Conservation (phyloP, 441 rosid species). For the Syzygium malaccense region DNA sequence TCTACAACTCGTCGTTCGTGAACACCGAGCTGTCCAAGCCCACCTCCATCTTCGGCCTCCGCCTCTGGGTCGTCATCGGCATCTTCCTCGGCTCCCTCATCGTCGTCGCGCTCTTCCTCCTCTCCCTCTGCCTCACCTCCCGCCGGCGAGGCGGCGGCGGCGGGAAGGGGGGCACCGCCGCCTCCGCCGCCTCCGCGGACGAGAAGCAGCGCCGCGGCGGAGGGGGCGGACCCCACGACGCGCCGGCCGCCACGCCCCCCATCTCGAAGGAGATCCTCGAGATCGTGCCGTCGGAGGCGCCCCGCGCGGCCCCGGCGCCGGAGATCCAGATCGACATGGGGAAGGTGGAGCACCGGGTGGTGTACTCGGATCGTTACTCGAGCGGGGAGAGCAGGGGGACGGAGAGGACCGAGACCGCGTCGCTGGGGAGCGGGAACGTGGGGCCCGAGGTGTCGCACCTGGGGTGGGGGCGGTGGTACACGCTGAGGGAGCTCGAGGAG, state of each 20-base stretch:
- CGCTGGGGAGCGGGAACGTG: conserved; percentile 63
- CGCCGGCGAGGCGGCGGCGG: conserved; percentile 41
- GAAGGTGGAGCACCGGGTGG: conserved; percentile 75
- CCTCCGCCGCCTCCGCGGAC: no score
- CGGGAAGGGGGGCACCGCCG: conserved; percentile 2
- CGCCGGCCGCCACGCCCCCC: conserved; percentile 40
- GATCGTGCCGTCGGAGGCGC: conserved; percentile 38
- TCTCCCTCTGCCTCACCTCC: conserved; percentile 83
- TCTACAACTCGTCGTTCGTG: conserved; percentile 69
- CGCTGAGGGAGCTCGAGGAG: conserved; percentile 77
- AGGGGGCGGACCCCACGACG: neutral
- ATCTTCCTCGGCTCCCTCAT: conserved; percentile 75
- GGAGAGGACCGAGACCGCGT: conserved; percentile 62
- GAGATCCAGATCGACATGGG: conserved; percentile 82
- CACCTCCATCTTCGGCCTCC: conserved; percentile 86
- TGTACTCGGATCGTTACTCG: conserved; percentile 59
- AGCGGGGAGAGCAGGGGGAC: conserved; percentile 85
- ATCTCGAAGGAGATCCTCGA: conserved; percentile 84
- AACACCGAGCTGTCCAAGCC: conserved; percentile 77
- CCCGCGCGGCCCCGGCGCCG: conserved; percentile 27
- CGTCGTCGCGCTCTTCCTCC: conserved; percentile 66
- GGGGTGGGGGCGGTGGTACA: conserved; percentile 97
- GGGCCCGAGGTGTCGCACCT: conserved; percentile 97
- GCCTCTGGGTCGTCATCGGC: conserved; percentile 91
- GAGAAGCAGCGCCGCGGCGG: neutral